Base-by-base conservation (phyloP, 2,329 filamentous ascomycete species). In the Emericellopsis atlantica region DNA sequence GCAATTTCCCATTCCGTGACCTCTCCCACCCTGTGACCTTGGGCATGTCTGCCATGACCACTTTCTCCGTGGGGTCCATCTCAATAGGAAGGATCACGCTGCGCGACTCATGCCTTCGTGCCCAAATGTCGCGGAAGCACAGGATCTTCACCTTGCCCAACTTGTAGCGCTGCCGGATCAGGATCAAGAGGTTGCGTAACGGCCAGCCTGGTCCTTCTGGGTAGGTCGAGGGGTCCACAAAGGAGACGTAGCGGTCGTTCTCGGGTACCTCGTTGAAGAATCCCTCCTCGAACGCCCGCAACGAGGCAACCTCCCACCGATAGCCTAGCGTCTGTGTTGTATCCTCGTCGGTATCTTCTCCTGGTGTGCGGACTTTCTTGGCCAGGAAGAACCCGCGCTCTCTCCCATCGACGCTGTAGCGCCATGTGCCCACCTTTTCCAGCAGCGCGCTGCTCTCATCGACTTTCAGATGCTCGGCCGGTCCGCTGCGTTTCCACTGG, bases 311-410 rank as follows among this genome's bases (percentile, higher is more conserved):
- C 23, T 76, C 72, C 92, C 92, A 98, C 37, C 64, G 69, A 51
- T 79, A 92, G 1, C 76, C 74, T 15, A 84, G 62, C 8, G 65
- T 53, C n/a, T 53, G 48, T 1, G 51, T 48, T 14, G 51, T 65
- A 6, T 77, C 73, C 24, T 73, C 65, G 9, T 62, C 60, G 22
- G 72, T 69, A 0, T 66, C 67, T n/a, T 68, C 64, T 39, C 60
- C 53, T 32, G 59, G 55, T 34, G 37, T 15, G 2, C 67, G 69
- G 22, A 81, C 64, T 51, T 81, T 85, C 62, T 94, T 95, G 7
- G 81, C 89, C n/a, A 98, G 66, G 59, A 98, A 98, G 64, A 96
- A 98, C 9, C 92, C 92, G 56, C 90, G 81, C 60, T 98, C 87
- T 39, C 87, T 76, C 31, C 75, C 71, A 58, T 96, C 89, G 14